Percentiles rank a stretch among this genome's conserved stretches.
phyloP scores from a whole-genome alignment of 495 filamentous ascomycete species.

The Aspergillus carlsbadensis region DNA sequence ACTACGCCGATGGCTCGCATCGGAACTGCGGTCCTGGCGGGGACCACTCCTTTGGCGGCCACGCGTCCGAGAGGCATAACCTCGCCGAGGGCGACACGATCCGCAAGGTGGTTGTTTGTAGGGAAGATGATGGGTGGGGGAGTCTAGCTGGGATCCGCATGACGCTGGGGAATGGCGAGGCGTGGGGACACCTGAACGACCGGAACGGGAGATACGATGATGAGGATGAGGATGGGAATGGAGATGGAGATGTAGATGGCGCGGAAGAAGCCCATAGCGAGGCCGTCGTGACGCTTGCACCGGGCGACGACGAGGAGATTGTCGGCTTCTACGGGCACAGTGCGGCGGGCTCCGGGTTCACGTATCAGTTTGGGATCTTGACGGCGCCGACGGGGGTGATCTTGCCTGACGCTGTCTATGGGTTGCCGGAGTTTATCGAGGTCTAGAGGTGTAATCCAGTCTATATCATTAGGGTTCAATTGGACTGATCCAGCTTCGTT shows the following conservation, averaged over 20 bases:
- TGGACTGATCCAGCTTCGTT: too few relatives aligned
- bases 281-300: neutral
- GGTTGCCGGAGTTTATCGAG: neutral
- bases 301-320: neutral
- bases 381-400: neutral
- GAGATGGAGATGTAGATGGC: neutral
- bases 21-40: neutral
- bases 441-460: too few relatives aligned
- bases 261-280: neutral
- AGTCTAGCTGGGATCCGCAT: neutral
- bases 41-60: neutral
- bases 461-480: too few relatives aligned
- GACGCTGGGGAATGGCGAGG: neutral
- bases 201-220: neutral
- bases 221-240: neutral
- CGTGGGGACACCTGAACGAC: neutral
- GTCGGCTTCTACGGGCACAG: slow-evolving; percentile 1
- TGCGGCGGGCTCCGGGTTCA: neutral
- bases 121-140: slow-evolving; percentile 1
- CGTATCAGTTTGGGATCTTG: neutral
- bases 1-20: neutral
- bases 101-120: neutral
- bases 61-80: neutral
- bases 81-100: neutral
- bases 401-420: neutral